Evolutionary conservation across 768 basidiomycete species (phyloP).

Genomic region (Xanthoconium purpureum): DNA sequence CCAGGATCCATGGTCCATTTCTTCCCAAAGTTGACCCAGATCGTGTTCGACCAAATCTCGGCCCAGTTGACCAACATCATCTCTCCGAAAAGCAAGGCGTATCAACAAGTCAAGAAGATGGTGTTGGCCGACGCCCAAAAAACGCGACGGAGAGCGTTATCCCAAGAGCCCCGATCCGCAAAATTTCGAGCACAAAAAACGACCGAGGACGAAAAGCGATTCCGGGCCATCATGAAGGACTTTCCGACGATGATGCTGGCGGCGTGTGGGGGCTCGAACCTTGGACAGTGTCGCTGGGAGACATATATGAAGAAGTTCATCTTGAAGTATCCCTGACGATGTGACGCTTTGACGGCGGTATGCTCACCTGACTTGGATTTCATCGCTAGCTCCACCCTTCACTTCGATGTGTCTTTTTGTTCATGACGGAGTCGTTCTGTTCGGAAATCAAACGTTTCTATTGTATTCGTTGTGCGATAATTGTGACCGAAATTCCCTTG

Average conservation of each 20-base stretch:
- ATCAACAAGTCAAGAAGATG: slow-evolving; percentile 39
- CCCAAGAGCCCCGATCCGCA: slow-evolving; percentile 6
- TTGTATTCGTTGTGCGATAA: background rate
- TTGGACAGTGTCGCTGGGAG: slow-evolving; percentile 61
- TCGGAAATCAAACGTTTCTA: slow-evolving; percentile 3
- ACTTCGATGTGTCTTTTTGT: slow-evolving; percentile 5
- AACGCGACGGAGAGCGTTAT: slow-evolving; percentile 7
- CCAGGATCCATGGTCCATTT: slow-evolving; percentile 78
- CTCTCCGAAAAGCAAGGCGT: slow-evolving; percentile 39
- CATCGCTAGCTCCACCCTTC: slow-evolving; percentile 2
- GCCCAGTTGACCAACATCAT: slow-evolving; percentile 35
- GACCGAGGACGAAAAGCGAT: slow-evolving; percentile 18
- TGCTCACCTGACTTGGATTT: background rate
- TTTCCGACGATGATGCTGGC: slow-evolving; percentile 32
- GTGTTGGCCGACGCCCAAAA: slow-evolving; percentile 38
- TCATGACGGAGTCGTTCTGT: slow-evolving; percentile 20
- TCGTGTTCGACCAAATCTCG: slow-evolving; percentile 47
- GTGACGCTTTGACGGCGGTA: background rate
- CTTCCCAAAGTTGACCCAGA: slow-evolving; percentile 46
- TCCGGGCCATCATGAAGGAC: slow-evolving; percentile 35
- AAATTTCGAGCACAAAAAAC: slow-evolving; percentile 18
- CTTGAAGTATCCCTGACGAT: slow-evolving; percentile 54
- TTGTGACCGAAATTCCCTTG: background rate
- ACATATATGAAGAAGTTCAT: slow-evolving; percentile 58
- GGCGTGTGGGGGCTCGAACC: slow-evolving; percentile 46